These are phyloP conservation scores for Mortierella sp. DNA, from an alignment of 371 early-diverging fungal species.

Conservation along the genomic window DNA sequence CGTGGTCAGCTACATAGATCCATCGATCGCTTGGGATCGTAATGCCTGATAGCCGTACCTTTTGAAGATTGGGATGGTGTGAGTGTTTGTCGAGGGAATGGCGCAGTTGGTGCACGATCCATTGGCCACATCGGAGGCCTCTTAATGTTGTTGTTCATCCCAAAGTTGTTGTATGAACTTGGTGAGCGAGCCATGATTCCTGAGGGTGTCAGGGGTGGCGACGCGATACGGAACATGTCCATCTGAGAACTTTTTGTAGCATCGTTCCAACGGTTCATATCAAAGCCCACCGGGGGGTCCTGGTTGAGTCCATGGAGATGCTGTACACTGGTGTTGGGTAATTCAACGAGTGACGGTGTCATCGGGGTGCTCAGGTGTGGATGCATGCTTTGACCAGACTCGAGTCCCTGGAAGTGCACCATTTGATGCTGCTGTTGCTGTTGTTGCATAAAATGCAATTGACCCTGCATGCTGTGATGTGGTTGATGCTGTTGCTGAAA, in stretches of 20 bases:
- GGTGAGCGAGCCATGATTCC: conserved; percentile 44
- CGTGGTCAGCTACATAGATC: background rate
- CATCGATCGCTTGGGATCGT: background rate
- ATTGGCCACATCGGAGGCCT: conserved; percentile 50
- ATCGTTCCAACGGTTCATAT: conserved; percentile 36
- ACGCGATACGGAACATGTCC: conserved; percentile 44
- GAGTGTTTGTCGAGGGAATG: conserved; percentile 42
- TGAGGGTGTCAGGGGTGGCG: conserved; percentile 48
- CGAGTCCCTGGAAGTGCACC: conserved; percentile 33
- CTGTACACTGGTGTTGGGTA: conserved; percentile 12
- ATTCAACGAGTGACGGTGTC: conserved; percentile 14
- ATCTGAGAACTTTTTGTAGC: conserved; percentile 13
- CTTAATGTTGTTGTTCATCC: conserved; percentile 32
- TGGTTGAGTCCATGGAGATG: conserved; percentile 28
- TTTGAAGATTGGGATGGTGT: conserved; percentile 45
- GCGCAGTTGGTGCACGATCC: conserved; percentile 38
- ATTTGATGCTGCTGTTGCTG: conserved; percentile 48
- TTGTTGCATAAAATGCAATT: conserved; percentile 21
- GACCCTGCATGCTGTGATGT: conserved; percentile 17
- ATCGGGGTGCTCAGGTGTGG: conserved; percentile 29
- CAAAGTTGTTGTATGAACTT: conserved; percentile 27
- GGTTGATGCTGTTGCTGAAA: conserved; percentile 18
- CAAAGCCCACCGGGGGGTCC: conserved; percentile 31
- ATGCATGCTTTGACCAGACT: conserved; percentile 28
- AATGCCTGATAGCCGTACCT: conserved; percentile 16